phyloP scores from a whole-genome alignment of 73 alveolate genomes.

The Symbiodinium pilosum region DNA sequence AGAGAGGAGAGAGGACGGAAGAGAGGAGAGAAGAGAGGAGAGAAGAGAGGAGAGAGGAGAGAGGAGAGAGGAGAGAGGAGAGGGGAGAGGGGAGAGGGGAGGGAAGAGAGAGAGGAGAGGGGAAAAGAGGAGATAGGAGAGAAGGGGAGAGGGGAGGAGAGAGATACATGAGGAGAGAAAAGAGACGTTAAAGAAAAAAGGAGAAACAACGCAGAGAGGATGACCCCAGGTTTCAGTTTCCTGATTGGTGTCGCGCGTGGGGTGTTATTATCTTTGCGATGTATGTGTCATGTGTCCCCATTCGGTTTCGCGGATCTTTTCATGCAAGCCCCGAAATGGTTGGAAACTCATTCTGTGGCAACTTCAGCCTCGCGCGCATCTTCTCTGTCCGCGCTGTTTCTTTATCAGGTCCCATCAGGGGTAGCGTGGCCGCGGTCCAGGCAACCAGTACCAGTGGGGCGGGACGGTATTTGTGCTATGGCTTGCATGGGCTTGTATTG shows the following conservation, averaged over 20 bases:
- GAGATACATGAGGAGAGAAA: neutral
- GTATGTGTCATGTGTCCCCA: too few relatives aligned
- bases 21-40: neutral
- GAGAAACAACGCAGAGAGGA: neutral
- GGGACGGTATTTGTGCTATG: too few relatives aligned
- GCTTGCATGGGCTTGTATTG: too few relatives aligned
- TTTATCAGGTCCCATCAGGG: too few relatives aligned
- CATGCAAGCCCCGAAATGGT: too few relatives aligned
- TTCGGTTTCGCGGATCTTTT: too few relatives aligned
- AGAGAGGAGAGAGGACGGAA: neutral
- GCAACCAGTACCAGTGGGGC: too few relatives aligned
- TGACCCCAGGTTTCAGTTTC: neutral
- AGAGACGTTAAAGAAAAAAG: neutral
- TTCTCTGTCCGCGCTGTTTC: too few relatives aligned
- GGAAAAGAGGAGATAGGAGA: neutral
- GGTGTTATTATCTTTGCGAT: neutral
- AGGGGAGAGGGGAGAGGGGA: neutral
- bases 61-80: too few relatives aligned
- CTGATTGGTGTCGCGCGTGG: neutral
- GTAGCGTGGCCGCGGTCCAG: too few relatives aligned
- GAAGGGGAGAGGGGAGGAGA: neutral
- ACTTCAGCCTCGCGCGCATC: too few relatives aligned
- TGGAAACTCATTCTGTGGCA: too few relatives aligned
- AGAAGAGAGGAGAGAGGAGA: neutral
- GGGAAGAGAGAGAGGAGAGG: neutral